A percentile compares a stretch with the other conserved stretches of the same genome.
Evolutionary conservation across 208 protist species (phyloP).

Genomic region (Histomonas meleagridis): DNA sequence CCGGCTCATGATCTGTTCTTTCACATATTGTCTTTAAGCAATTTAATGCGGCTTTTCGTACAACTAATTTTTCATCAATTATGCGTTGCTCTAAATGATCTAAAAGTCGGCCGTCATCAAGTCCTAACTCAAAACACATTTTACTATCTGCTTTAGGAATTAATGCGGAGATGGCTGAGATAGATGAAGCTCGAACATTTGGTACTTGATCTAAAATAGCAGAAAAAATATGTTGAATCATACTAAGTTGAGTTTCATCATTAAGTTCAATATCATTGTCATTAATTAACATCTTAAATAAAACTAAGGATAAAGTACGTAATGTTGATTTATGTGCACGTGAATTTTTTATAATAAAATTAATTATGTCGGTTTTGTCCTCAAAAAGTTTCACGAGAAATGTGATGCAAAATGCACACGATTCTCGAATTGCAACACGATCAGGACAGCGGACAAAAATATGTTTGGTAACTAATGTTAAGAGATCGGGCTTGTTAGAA

Average conservation of each 20-base stretch:
- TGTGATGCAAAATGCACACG: background rate
- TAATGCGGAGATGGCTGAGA: background rate
- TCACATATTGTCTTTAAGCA: background rate
- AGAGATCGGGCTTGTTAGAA: background rate
- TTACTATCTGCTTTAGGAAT: background rate
- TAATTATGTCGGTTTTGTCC: background rate
- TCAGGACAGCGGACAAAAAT: background rate
- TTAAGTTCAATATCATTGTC: background rate
- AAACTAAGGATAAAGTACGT: background rate
- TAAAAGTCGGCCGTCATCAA: background rate
- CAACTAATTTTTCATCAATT: slow-evolving; percentile 11
- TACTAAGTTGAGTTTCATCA: background rate
- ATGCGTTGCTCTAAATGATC: background rate
- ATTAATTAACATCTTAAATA: background rate
- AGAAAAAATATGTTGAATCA: background rate
- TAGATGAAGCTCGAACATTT: background rate
- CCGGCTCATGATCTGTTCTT: too few relatives aligned
- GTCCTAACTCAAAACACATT: background rate
- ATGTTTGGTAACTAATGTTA: background rate
- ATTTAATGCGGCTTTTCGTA: background rate
- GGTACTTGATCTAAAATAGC: background rate
- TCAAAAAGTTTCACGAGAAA: background rate
- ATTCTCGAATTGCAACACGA: background rate
- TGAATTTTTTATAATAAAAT: background rate
- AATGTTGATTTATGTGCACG: background rate